Percentiles rank a stretch among this genome's conserved stretches.
Evolutionary conservation across 1,284 basidiomycete genomes (phyloP).

Genomic region (Golubevia pallescens): DNA sequence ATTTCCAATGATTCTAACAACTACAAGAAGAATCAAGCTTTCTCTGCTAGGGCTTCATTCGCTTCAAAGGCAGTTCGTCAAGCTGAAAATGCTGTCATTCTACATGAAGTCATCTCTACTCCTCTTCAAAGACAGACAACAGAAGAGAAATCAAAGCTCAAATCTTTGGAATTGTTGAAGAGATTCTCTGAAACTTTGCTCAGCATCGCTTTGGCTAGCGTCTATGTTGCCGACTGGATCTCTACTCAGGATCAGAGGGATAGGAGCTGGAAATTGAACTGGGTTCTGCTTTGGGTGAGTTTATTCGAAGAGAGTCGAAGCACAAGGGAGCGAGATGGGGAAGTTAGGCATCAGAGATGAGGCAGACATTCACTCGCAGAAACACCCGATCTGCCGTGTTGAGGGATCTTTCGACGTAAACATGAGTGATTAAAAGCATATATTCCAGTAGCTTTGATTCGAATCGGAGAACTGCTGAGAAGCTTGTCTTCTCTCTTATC

Average conservation of each 20-base stretch:
- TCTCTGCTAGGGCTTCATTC: background rate
- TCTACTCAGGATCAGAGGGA: slow-evolving; percentile 13
- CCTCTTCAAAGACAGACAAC: slow-evolving; percentile 19
- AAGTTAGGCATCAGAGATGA: too few species aligned
- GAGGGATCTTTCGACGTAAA: too few species aligned
- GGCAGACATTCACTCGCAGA: too few species aligned
- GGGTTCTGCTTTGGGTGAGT: slow-evolving; percentile 29
- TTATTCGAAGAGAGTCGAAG: background rate
- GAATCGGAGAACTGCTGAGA: too few species aligned
- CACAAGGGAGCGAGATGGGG: too few species aligned
- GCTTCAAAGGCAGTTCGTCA: slow-evolving; percentile 47
- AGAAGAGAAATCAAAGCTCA: slow-evolving; percentile 6
- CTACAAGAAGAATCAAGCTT: background rate
- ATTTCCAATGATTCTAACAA: background rate
- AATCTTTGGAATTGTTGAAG: slow-evolving; percentile 24
- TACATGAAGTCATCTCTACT: slow-evolving; percentile 54
- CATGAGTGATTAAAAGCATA: too few species aligned
- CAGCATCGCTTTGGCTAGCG: slow-evolving; percentile 20
- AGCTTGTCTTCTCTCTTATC: too few species aligned
- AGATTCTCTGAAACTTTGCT: slow-evolving; percentile 32
- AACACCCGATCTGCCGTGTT: too few species aligned
- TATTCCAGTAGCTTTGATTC: too few species aligned
- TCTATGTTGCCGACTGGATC: slow-evolving; percentile 29
- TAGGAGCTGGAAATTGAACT: slow-evolving; percentile 21
- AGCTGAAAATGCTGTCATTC: slow-evolving; percentile 58